Base-by-base conservation (phyloP, 179 eudicot species). In the Silene noctiflora region DNA sequence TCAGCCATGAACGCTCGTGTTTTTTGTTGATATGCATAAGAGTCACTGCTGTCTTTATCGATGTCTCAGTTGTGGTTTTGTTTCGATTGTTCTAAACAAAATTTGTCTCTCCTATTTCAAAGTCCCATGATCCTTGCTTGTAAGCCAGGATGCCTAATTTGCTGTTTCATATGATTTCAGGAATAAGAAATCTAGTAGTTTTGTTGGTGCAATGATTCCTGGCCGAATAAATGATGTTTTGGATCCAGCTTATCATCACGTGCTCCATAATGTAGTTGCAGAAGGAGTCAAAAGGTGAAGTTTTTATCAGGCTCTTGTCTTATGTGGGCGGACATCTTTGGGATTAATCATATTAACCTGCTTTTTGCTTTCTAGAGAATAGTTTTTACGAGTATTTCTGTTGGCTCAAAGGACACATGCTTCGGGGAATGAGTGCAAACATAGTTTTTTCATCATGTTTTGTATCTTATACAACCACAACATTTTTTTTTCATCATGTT, bases 221-320 rank as follows among this genome's bases (percentile, higher is more conserved):
- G 85, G 85, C 58, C 82, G 96, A 73, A 87, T 94, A 44, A 83
- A 83, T 72, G 94, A 92, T 84, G 88, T 82, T 53, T 72, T 94
- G 81, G 97, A 94, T 89, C 89, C 96, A 56, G 82, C 92, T 73
- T 87, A 89, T 85, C 98, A 91, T 85, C 93, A 88, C 76, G 88
- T 94, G 79, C 92, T 92, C 72, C 98, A 89, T 75, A 88, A 88
- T 80, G 97, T 85, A 76, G 90, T 87, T 76, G 85, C 94, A 8
- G 94, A 90, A 76, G 98, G 97, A 79, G 86, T 90, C 46, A 89
- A 84, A 83, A 94, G 98, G 96, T 94, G 64, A 81, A 44, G 66
- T 62, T 61, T 59, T 65, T 75, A 21, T 44, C 29, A 64, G 19
- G 16, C 46, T 31, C 46, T 4, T 72, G 27, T 58, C 48, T 20